Base-by-base conservation (phyloP, 257 asterid species). In the Phtheirospermum japonicum region DNA sequence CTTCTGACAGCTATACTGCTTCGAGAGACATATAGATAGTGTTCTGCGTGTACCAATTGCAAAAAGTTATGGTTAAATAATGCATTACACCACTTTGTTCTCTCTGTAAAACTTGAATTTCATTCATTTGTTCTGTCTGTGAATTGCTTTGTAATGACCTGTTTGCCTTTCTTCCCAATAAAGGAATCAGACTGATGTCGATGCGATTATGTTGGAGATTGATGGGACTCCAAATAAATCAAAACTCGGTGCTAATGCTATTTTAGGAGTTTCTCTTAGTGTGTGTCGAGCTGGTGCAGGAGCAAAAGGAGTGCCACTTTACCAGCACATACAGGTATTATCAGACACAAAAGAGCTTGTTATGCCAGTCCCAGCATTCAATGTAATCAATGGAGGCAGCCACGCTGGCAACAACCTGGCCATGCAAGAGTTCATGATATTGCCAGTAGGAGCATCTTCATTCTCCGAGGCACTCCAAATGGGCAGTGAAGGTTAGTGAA, bases 321-420 rank as follows among this genome's bases (percentile, higher is more conserved):
- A 86, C 79, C 85, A 79, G 65, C 99, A 92, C 77, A 89, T 92
- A 65, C 96, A 92, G 71, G 97, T 89, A 78, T 8, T 93, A 46
- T 85, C 99, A 11, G 81, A 79, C 65, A 93, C 94, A 14, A 79
- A 79, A 68, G 97, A 93, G 70, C 97, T 93, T 50, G 94, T 93
- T 49, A 89, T 93, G 99, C 99, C 99, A 2, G 99, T 93, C 46
- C 99, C 97, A 2, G 97, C 99, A 16, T 89, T 93, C 83, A 92
- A 92, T 61, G 99, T 92, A 4, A 92, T 92, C 5, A 92, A 92
- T 60, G 99, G 99, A 48, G 99, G 99, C 59, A 92, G 99, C 79
- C 99, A 92, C 68, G 99, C 99, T 63, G 99, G 99, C 14, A 92
- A 89, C 80, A 92, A 92, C 76, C 71, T 92, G 68, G 99, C 99